Evolutionary conservation across 1,139 yeast genomes (phyloP).

Genomic region (Chernovozyma sophiae-reginae): DNA sequence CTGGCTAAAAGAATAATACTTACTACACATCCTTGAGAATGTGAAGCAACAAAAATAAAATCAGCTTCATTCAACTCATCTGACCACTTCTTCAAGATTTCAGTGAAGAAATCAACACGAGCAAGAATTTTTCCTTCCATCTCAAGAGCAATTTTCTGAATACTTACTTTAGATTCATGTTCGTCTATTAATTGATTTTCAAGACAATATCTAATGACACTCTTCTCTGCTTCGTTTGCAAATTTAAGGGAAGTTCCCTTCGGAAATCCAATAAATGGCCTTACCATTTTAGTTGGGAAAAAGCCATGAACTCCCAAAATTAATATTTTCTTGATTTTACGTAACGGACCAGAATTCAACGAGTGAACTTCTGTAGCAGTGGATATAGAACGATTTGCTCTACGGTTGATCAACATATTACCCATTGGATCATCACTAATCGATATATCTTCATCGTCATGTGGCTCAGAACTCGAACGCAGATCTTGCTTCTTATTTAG

Average conservation of each 20-base stretch:
- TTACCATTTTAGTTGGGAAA: slow-evolving; percentile 79
- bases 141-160: slow-evolving; percentile 88
- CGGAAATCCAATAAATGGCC: slow-evolving; percentile 88
- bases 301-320: slow-evolving; percentile 95
- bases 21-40: slow-evolving; percentile 95
- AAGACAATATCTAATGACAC: slow-evolving; percentile 69
- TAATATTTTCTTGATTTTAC: slow-evolving; percentile 50
- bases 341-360: slow-evolving; percentile 29
- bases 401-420: slow-evolving; percentile 37
- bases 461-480: background rate
- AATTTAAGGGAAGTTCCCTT: slow-evolving; percentile 88
- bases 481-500: background rate
- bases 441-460: slow-evolving; percentile 24
- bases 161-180: slow-evolving; percentile 46
- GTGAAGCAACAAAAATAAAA: slow-evolving; percentile 83
- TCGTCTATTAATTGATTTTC: slow-evolving; percentile 44
- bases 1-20: slow-evolving; percentile 73
- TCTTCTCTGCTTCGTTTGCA: slow-evolving; percentile 80
- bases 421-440: slow-evolving; percentile 45
- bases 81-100: slow-evolving; percentile 67
- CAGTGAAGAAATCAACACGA: slow-evolving; percentile 76
- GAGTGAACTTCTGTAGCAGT: slow-evolving; percentile 23
- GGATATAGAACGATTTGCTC: slow-evolving; percentile 3
- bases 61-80: slow-evolving; percentile 73
- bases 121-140: slow-evolving; percentile 89